phyloP scores from a whole-genome alignment of 331 rosid genomes.

The Quercus phellos region DNA sequence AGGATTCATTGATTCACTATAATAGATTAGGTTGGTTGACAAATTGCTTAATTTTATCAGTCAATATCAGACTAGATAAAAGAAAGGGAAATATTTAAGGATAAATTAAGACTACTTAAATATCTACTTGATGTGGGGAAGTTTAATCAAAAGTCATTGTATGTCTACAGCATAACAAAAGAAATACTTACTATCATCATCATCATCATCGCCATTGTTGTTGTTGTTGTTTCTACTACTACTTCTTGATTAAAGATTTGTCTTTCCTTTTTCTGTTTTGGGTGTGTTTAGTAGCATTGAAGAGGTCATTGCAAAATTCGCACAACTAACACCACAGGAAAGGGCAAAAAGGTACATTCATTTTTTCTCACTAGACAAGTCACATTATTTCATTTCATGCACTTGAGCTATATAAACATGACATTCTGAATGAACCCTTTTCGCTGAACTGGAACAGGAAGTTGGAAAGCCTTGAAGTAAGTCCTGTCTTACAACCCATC shows the following conservation, averaged over 20 bases:
- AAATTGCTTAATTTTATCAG: not conserved
- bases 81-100: not conserved
- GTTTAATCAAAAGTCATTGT: not conserved
- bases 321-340: constrained; percentile 85
- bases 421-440: constrained; percentile 13
- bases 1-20: not conserved
- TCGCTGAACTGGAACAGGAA: constrained; percentile 56
- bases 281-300: constrained; percentile 52
- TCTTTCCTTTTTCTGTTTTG: not conserved
- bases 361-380: not conserved
- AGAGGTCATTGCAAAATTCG: constrained; percentile 79
- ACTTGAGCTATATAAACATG: not conserved
- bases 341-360: constrained; percentile 70
- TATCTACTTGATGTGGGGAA: not conserved
- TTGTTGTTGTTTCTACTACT: not conserved
- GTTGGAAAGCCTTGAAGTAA: constrained; percentile 81
- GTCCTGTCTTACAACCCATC: constrained; percentile 27
- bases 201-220: not conserved
- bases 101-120: not conserved
- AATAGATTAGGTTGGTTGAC: not conserved
- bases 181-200: not conserved
- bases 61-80: not conserved
- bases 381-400: not conserved
- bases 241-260: not conserved
- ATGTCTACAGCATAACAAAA: not conserved